Evolutionary conservation across 768 basidiomycete genomes (phyloP).

Genomic region (Agaricus subrufescens): DNA sequence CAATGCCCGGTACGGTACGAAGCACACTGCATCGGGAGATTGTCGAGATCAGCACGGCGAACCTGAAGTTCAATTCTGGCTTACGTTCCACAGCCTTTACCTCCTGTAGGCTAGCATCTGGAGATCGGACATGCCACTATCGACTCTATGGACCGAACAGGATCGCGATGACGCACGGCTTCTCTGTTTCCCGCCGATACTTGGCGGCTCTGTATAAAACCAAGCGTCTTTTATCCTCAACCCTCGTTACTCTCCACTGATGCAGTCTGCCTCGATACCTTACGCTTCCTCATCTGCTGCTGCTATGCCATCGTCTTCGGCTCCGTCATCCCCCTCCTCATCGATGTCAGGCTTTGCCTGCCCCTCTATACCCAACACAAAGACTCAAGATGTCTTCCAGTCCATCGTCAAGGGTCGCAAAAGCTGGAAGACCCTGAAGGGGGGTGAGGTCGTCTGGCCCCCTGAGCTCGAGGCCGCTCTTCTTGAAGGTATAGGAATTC

Average conservation of each 20-base stretch:
- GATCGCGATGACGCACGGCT: slow-evolving; percentile 5
- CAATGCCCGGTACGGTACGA: neutral
- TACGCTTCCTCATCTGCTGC: neutral
- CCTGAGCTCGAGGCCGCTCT: slow-evolving; percentile 74
- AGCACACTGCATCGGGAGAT: slow-evolving; percentile 16
- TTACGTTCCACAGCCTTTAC: slow-evolving; percentile 25
- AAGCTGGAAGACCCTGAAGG: slow-evolving; percentile 71
- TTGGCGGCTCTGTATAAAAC: slow-evolving; percentile 3
- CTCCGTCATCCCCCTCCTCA: neutral
- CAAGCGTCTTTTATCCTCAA: neutral
- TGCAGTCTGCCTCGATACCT: neutral
- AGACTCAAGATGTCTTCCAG: slow-evolving; percentile 56
- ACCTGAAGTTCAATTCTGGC: slow-evolving; percentile 17
- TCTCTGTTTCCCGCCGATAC: neutral
- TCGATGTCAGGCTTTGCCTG: neutral
- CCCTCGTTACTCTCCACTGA: neutral
- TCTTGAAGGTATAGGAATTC: slow-evolving; percentile 52
- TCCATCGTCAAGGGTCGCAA: slow-evolving; percentile 66
- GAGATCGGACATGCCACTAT: slow-evolving; percentile 5
- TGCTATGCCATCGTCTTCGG: neutral
- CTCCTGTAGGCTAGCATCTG: slow-evolving; percentile 19
- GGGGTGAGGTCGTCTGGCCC: slow-evolving; percentile 77
- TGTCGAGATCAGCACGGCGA: slow-evolving; percentile 20
- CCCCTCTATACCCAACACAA: slow-evolving; percentile 22
- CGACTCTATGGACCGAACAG: neutral